Conservation (phyloP, 2,329 filamentous ascomycete genomes). For the Achaetomium macrosporum region DNA sequence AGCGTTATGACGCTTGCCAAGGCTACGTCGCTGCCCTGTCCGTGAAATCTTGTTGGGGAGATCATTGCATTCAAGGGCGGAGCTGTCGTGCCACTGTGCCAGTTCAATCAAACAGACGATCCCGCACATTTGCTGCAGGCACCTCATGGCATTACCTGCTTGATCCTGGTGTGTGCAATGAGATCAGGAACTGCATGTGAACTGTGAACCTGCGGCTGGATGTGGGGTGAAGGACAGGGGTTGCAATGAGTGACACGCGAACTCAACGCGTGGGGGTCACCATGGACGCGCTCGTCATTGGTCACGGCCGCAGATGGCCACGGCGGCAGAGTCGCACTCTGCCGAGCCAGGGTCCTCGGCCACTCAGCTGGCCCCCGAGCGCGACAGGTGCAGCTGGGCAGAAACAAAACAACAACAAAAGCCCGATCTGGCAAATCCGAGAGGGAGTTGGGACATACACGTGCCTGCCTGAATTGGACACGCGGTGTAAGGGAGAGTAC, state of each 20-base stretch:
- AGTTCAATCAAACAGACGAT: no score
- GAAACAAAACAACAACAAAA: constrained; percentile 24
- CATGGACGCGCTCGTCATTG: constrained; percentile 4
- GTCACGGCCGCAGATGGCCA: constrained; percentile 1
- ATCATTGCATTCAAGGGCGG: no score
- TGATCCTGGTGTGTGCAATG: not conserved
- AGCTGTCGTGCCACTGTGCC: no score
- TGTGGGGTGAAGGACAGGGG: not conserved
- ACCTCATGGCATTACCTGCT: no score
- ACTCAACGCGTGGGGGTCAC: not conserved
- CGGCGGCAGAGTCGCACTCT: not conserved
- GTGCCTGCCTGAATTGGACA: constrained; percentile 3
- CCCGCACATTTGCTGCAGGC: no score
- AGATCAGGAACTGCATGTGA: not conserved
- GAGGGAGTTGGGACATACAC: not conserved
- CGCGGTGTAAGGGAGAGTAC: not conserved
- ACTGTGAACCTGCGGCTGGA: not conserved
- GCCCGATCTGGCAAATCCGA: constrained; percentile 14
- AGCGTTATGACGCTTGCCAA: not conserved
- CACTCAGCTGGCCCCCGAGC: constrained; percentile 15
- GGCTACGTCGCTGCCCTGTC: not conserved
- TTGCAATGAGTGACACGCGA: constrained; percentile 1
- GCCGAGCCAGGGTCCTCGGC: constrained; percentile 8
- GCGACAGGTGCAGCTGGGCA: constrained; percentile 11
- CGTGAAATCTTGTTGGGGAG: not conserved